Evolutionary conservation across 768 basidiomycete genomes (phyloP).

Genomic region (Sarcomyxa edulis): DNA sequence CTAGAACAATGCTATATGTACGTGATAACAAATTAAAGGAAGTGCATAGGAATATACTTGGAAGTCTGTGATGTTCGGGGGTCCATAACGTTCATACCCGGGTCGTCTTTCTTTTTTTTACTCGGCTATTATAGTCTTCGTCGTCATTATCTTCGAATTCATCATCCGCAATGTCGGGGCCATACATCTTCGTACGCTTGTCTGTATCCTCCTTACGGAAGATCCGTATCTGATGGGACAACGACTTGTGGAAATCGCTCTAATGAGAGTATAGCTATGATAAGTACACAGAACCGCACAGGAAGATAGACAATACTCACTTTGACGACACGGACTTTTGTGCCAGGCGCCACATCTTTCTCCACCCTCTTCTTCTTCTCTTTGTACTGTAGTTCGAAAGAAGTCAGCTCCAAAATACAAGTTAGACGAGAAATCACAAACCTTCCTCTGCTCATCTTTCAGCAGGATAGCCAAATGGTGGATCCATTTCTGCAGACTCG

Average conservation of each 20-base stretch:
- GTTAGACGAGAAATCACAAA: slow-evolving; percentile 16
- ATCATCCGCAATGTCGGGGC: slow-evolving; percentile 25
- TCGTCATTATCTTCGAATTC: slow-evolving; percentile 48
- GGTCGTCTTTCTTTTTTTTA: slow-evolving; percentile 24
- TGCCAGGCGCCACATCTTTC: slow-evolving; percentile 32
- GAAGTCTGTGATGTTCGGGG: slow-evolving; percentile 3
- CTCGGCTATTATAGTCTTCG: slow-evolving; percentile 36
- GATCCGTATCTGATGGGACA: slow-evolving; percentile 50
- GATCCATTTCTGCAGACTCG: slow-evolving; percentile 60
- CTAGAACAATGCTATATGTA: not conserved
- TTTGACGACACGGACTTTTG: slow-evolving; percentile 52
- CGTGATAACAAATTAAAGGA: slow-evolving; percentile 6
- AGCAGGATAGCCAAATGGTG: slow-evolving; percentile 54
- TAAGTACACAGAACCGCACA: not conserved
- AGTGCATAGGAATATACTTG: slow-evolving; percentile 4
- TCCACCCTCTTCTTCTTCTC: slow-evolving; percentile 56
- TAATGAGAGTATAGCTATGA: slow-evolving; percentile 18
- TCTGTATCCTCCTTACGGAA: slow-evolving; percentile 57
- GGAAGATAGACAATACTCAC: slow-evolving; percentile 28
- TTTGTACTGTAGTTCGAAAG: slow-evolving; percentile 43
- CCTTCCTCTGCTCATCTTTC: slow-evolving; percentile 69
- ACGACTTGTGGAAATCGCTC: slow-evolving; percentile 67
- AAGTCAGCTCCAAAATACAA: slow-evolving; percentile 4
- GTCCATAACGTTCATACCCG: slow-evolving; percentile 21
- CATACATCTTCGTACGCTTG: slow-evolving; percentile 31